Base-by-base conservation (phyloP, 2,329 filamentous ascomycete genomes). In the Alternaria atra region DNA sequence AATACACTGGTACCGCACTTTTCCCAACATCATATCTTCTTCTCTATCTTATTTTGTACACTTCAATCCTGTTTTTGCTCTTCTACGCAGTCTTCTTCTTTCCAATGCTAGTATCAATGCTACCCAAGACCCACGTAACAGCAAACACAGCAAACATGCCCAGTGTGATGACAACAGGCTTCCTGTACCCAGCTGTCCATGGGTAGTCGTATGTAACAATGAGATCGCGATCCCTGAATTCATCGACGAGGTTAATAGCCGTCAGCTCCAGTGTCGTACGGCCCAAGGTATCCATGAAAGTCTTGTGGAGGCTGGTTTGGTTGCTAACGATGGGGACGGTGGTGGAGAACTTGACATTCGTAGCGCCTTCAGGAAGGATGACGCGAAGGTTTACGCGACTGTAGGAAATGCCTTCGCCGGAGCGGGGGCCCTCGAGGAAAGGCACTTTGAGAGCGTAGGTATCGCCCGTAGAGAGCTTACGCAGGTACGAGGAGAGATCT, bases 201-300 rank as follows among this genome's bases (percentile, higher is more conserved):
- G 94, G 87, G 75, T 95, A 92, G 65, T 97, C 91, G 79, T 99
- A 99, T 2, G 91, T 90, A 54, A 98, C 91, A 70, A 97, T 83
- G 23, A 98, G 80, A 66, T 95, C 89, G 32, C 91, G 89, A 73
- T 94, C 93, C 55, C 94, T 87, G 73, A 94, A 88, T 69, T 98
- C 95, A 71, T 99, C 95, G 1, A 96, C 92, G 53, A 98, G 83
- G 78, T 97, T 98, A 70, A 89, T 85, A 7, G 93, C 92, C 63
- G 90, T 91, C 73, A 99, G 85, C 52, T 86, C 90, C 62, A 99
- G 84, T 0, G 90, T 87, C 0, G 94, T 96, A 65, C 95, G 91
- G 63, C 95, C 95, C 32, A 94, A 73, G 0, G 95, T 98, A 80
- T 99, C 95, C 82, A 99, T 91, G 81, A 93, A 99, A 0, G 94